A percentile compares a stretch with the other conserved stretches of the same genome.
Conservation (phyloP, 148 eudicot species). For the Nyssa sinensis region DNA sequence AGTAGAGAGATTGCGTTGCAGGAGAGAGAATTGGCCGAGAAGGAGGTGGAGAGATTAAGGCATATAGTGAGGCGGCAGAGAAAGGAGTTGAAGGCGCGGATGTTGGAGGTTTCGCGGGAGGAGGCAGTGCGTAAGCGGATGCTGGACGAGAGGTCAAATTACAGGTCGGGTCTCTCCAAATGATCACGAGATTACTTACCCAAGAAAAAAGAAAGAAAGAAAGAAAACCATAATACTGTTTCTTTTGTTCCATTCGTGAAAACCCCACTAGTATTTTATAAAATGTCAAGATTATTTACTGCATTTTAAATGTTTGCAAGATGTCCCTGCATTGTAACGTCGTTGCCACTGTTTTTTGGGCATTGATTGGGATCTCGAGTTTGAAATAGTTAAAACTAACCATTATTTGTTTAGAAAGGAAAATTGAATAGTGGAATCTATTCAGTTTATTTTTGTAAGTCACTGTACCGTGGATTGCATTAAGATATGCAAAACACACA, state of each 20-base stretch:
- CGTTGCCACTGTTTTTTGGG: neutral
- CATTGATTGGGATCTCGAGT: neutral
- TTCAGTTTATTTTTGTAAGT: neutral
- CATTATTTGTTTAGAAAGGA: neutral
- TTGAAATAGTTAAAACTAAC: neutral
- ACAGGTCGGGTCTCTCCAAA: slow-evolving; percentile 51
- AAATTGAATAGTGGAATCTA: neutral
- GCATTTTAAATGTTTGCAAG: neutral
- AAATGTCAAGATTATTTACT: neutral
- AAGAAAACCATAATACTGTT: neutral
- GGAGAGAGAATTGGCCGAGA: slow-evolving; percentile 88
- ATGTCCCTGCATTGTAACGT: too few relatives aligned
- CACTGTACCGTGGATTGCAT: neutral
- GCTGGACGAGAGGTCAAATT: slow-evolving; percentile 87
- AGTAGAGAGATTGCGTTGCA: slow-evolving; percentile 58
- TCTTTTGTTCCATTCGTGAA: neutral
- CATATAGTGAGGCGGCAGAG: slow-evolving; percentile 74
- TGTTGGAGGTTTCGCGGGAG: slow-evolving; percentile 93
- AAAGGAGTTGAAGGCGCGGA: slow-evolving; percentile 81
- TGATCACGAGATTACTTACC: neutral
- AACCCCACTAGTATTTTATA: neutral
- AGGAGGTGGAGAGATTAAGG: slow-evolving; percentile 96
- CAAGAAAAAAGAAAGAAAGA: neutral
- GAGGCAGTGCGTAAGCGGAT: slow-evolving; percentile 88
- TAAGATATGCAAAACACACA: neutral